Base-by-base conservation (phyloP, 495 filamentous ascomycete genomes). In the Oidiodendron maius region DNA sequence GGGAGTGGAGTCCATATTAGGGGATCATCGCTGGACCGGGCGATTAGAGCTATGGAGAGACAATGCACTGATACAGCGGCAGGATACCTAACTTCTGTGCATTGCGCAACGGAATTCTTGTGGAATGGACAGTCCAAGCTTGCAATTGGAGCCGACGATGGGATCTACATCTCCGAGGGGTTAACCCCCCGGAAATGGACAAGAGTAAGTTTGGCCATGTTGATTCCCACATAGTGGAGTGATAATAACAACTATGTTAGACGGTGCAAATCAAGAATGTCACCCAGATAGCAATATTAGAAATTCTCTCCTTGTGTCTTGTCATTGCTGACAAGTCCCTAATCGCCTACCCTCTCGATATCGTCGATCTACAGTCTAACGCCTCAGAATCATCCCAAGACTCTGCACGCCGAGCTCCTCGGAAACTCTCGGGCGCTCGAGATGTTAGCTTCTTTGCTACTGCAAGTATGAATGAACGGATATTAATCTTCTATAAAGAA, bases 361-460 rank as follows among this genome's bases (percentile, higher is more conserved):
- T 88, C 24, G 79, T 97, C 91, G 0, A 67, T 80, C 4, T 85
- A 79, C 36, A 83, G 83, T 41, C 77, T 76, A 40, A 65, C 75
- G 3, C 76, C 81, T 13, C 65, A 74, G 8, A 75, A 4, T 75
- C 81, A 13, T 64, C 73, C 9, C 75, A 76, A 48, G 86, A 91
- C 56, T 80, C 71, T 48, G 71, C 71, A 12, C 78, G 86, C 17
- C 78, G 82, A 43, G 89, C 91, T 2, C 93, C 94, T 1, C 91
- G 96, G 61, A 91, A 94, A 55, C 71, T 98, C 24, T 94, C 89
- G 36, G 87, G 86, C 16, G 74, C 75, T 46, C 83, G 89, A 48
- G 93, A 97, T 66, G 90, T 98, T 12, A 83, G 90, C 26, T 97
- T 97, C 75, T 97, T 97, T 64, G 88, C 89, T 4, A 89, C 87